Percentiles rank a stretch among this genome's conserved stretches.
phyloP scores from a whole-genome alignment of 2,329 filamentous ascomycete genomes.

The Fusarium papillatum region DNA sequence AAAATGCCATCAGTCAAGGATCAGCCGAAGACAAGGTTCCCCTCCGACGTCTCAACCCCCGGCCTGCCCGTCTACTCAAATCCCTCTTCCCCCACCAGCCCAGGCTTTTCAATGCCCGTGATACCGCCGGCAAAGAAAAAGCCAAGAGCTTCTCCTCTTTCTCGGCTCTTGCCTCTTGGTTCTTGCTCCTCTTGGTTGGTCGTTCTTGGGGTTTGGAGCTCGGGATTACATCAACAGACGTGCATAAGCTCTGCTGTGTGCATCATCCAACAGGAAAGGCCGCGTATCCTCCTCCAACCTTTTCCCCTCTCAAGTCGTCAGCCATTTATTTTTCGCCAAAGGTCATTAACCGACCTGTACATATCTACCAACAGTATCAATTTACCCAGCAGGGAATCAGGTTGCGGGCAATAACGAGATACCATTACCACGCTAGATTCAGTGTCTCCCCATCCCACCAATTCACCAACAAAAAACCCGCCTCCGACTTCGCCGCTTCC shows the following conservation, averaged over 20 bases:
- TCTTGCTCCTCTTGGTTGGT: constrained; percentile 8
- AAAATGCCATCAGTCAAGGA: constrained; percentile 1
- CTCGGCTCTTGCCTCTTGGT: not conserved
- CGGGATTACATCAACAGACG: constrained; percentile 10
- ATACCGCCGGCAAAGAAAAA: not conserved
- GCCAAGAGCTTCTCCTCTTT: constrained; percentile 4
- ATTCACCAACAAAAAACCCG: not conserved
- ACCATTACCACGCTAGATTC: not conserved
- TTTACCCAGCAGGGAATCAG: not conserved
- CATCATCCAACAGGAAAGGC: constrained; percentile 32
- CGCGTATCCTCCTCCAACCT: constrained; percentile 19
- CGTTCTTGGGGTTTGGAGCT: not conserved
- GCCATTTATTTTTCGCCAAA: constrained; percentile 7
- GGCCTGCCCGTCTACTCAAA: not conserved
- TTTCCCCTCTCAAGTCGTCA: not conserved
- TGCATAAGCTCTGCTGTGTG: constrained; percentile 10
- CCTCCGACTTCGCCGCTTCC: not conserved
- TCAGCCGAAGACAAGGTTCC: constrained; percentile 17
- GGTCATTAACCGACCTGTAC: not conserved
- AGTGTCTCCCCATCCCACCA: not conserved
- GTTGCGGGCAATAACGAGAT: not conserved
- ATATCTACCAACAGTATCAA: not conserved
- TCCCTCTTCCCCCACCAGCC: not conserved
- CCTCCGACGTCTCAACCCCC: constrained; percentile 10
- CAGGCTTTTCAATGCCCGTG: constrained; percentile 4